Evolutionary conservation across 192 early-diverging fungal genomes (phyloP), one percentile per base, ranked within the genome.

Genomic region (Phlyctochytrium planicorne): DNA sequence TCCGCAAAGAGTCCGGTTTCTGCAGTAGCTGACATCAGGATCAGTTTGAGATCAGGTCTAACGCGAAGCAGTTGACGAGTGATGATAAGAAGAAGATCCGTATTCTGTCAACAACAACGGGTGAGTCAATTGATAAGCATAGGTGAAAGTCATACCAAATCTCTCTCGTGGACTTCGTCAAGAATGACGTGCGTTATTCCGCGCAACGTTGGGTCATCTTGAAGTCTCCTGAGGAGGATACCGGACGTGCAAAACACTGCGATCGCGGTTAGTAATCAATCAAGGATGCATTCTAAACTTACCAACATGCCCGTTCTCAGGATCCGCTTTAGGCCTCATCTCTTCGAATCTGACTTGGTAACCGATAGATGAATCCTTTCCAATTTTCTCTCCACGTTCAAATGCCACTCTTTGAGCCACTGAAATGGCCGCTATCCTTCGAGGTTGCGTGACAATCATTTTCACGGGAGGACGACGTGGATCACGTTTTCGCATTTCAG

Each of bases 11-110:
- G 72, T 20, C 88, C 80, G 62, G 89, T 87, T 72, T 95, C 91
- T 63, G 91, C 87, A 0, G 93, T 95, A 40, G 95, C 95, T 56
- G 91, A 93, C 95, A 97, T 97, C 65, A 97, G 80, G 30, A 97
- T 88, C 10, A 97, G 75, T 33, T 83, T 80, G 10, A 97, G 67
- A 59, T 91, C 84, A 25, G 76, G 70, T 16, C 88, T 78, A 20
- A 57, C 62, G 2, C 63, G 17, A 0, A 93, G 30, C 29, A 91
- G 76, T 53, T 85, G 78, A 6, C 87, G 80, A 24, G 94, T 75
- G 34, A 97, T 79, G 50, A 88, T 89, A 40, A 97, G 80, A 32
- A 94, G 77, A 55, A 97, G 83, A 67, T 97, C 95, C 0, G 90
- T 91, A 73, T 90, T 72, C 70, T 72, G 31, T 24, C 16, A 40